phyloP scores from a whole-genome alignment of 352 stramenopile genomes.

The Pythium aristosporum region DNA sequence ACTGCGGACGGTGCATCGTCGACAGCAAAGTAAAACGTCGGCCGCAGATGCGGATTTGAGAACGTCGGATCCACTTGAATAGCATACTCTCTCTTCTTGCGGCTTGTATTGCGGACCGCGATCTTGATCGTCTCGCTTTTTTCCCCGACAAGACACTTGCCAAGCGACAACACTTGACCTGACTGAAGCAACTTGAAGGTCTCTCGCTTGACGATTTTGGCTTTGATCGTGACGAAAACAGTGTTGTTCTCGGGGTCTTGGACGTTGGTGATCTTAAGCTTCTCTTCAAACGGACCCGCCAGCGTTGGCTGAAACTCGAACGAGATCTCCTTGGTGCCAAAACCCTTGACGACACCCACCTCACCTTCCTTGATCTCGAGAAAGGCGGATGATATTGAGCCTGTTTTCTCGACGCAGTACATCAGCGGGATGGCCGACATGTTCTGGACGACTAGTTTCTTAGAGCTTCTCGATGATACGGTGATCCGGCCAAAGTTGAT shows the following conservation, averaged over 20 bases:
- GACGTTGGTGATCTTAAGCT: conserved; percentile 88
- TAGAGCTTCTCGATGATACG: conserved; percentile 83
- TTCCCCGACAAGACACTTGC: conserved; percentile 81
- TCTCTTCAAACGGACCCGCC: conserved; percentile 86
- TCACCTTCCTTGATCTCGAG: conserved; percentile 88
- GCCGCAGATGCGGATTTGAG: conserved; percentile 57
- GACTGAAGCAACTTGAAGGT: conserved; percentile 89
- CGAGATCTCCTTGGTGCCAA: conserved; percentile 87
- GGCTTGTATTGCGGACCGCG: conserved; percentile 82
- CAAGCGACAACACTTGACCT: conserved; percentile 80
- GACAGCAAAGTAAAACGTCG: conserved; percentile 82
- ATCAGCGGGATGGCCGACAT: conserved; percentile 84
- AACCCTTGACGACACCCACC: conserved; percentile 83
- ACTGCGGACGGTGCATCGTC: conserved; percentile 79
- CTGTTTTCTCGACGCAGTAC: conserved; percentile 88
- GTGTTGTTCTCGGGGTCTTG: conserved; percentile 89
- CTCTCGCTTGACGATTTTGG: conserved; percentile 86
- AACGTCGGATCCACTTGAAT: conserved; percentile 82
- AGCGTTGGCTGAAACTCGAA: conserved; percentile 89
- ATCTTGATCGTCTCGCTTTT: conserved; percentile 87
- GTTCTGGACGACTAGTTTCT: conserved; percentile 84
- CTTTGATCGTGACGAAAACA: conserved; percentile 87
- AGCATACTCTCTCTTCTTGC: conserved; percentile 86
- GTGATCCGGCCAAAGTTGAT: conserved; percentile 90
- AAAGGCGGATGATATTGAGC: conserved; percentile 89